phyloP scores from a whole-genome alignment of 768 basidiomycete species.

The Boletus speciosus region DNA sequence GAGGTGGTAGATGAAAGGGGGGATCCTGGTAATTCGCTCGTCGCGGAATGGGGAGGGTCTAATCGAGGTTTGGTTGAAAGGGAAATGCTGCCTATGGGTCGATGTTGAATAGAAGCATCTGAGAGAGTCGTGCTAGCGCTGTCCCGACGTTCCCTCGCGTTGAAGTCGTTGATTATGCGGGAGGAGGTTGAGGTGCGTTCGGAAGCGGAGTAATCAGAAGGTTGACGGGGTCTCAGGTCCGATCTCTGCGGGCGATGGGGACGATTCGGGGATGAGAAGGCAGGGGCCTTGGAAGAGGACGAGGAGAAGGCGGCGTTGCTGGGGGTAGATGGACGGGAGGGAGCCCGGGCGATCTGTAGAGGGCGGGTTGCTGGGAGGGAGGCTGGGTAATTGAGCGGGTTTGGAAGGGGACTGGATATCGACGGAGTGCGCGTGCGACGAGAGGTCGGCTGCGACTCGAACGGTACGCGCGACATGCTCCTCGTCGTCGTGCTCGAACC shows the following conservation, averaged over 20 bases:
- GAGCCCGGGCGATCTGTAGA: slow-evolving; percentile 55
- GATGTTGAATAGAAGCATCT: slow-evolving; percentile 37
- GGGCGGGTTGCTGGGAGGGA: slow-evolving; percentile 46
- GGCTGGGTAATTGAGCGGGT: slow-evolving; percentile 33
- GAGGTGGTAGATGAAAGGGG: slow-evolving; percentile 33
- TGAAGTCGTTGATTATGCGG: slow-evolving; percentile 28
- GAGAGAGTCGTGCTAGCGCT: slow-evolving; percentile 49
- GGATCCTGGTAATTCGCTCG: slow-evolving; percentile 14
- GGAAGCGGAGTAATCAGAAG: slow-evolving; percentile 50
- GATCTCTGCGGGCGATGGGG: slow-evolving; percentile 68
- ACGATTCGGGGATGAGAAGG: slow-evolving; percentile 43
- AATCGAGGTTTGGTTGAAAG: slow-evolving; percentile 14
- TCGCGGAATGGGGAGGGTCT: slow-evolving; percentile 15
- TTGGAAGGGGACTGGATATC: slow-evolving; percentile 36
- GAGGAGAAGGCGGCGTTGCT: slow-evolving; percentile 38
- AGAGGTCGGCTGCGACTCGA: slow-evolving; percentile 29
- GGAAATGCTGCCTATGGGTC: slow-evolving; percentile 27
- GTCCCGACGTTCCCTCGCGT: slow-evolving; percentile 40
- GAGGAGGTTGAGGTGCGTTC: slow-evolving; percentile 49
- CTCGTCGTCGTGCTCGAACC: slow-evolving; percentile 7
- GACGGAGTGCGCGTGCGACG: slow-evolving; percentile 50
- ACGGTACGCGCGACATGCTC: slow-evolving; percentile 43
- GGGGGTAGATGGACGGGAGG: slow-evolving; percentile 49
- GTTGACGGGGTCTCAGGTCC: slow-evolving; percentile 53
- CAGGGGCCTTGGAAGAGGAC: slow-evolving; percentile 37